These are phyloP conservation scores for Penicillium cataractarum DNA, from an alignment of 495 filamentous ascomycete species.

Conservation along the genomic window DNA sequence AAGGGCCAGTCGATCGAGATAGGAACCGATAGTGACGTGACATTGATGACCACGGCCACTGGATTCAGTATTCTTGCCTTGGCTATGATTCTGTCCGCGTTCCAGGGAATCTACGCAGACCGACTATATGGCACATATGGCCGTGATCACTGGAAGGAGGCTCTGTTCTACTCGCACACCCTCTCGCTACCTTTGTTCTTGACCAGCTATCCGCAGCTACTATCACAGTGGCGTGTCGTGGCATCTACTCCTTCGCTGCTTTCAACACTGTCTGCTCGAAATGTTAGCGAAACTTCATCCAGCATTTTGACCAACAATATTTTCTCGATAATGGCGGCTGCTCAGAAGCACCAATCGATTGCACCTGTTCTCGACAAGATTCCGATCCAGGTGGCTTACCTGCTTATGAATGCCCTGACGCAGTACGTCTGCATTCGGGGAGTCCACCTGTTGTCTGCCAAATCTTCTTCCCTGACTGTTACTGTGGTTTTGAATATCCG, in stretches of 20 bases:
- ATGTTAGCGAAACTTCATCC: slow-evolving; percentile 4
- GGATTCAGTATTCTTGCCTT: slow-evolving; percentile 84
- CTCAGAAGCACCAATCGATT: slow-evolving; percentile 17
- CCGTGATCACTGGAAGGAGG: slow-evolving; percentile 86
- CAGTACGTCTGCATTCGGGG: slow-evolving; percentile 95
- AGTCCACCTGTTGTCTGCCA: slow-evolving; percentile 85
- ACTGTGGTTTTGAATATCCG: slow-evolving; percentile 94
- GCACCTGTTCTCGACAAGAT: slow-evolving; percentile 44
- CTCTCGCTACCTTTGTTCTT: slow-evolving; percentile 73
- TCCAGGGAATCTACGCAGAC: slow-evolving; percentile 94
- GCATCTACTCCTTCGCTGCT: slow-evolving; percentile 48
- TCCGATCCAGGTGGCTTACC: slow-evolving; percentile 72
- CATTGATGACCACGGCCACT: slow-evolving; percentile 56
- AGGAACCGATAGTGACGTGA: slow-evolving; percentile 16
- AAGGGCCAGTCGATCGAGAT: slow-evolving; percentile 61
- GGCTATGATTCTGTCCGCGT: slow-evolving; percentile 87
- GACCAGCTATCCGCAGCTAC: slow-evolving; percentile 49
- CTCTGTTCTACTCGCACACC: slow-evolving; percentile 89
- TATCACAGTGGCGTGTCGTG: slow-evolving; percentile 52
- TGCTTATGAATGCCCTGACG: slow-evolving; percentile 81
- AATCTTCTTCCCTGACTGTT: slow-evolving; percentile 87
- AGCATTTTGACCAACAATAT: slow-evolving; percentile 6
- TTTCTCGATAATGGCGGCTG: slow-evolving; percentile 11
- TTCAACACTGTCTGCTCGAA: slow-evolving; percentile 13
- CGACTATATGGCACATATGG: slow-evolving; percentile 83